Evolutionary conservation across 306 rosid species (phyloP), one percentile per base, ranked within the genome.

Genomic region (Mimosa bimucronata): DNA sequence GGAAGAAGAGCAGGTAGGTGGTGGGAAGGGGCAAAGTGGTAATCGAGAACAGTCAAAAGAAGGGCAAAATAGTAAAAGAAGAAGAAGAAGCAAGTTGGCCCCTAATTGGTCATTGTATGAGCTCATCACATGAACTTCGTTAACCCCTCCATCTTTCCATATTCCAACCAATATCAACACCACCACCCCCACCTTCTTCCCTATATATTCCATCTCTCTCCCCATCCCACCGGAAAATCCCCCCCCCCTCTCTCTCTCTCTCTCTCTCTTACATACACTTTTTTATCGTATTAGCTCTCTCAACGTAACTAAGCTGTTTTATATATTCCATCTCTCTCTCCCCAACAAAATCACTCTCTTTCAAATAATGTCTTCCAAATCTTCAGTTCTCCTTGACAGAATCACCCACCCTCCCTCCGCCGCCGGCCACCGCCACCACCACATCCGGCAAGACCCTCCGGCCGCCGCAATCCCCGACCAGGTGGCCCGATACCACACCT

Each of bases 401-500:
- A 76, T 83, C 83, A 79, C 82, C 86, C 82, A 72, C 40, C 66
- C 46, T 13, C 10, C 80, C 41, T 46, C 83, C 31, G 94, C 96
- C 0, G 95, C 80, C 53, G 53, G 95, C 0, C 94, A 90, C 3
- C 67, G 19, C 50, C 44, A 28, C 34, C 30, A 31, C 72, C 68
- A 25, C 40, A 58, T 45, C 38, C 9, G 44, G n/a, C 14, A 71
- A 2, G 61, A 67, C 11, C 45, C 77, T 12, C 38, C 31, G 62
- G 13, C 34, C 11, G 21, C 70, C 52, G 26, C 84, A 25, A 45
- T 86, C 19, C 97, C 98, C 0, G 97, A 90, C 42, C 48, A 46
- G 53, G 92, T 92, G 73, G 90, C 92, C 6, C 77, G 80, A 19
- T 83, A 83, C 82, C 98, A 95, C 86, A 83, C 82, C 19, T 92